A percentile compares a stretch with the other conserved stretches of the same genome.
Evolutionary conservation across 208 protist species (phyloP).

Genomic region (Trypanosoma avium): DNA sequence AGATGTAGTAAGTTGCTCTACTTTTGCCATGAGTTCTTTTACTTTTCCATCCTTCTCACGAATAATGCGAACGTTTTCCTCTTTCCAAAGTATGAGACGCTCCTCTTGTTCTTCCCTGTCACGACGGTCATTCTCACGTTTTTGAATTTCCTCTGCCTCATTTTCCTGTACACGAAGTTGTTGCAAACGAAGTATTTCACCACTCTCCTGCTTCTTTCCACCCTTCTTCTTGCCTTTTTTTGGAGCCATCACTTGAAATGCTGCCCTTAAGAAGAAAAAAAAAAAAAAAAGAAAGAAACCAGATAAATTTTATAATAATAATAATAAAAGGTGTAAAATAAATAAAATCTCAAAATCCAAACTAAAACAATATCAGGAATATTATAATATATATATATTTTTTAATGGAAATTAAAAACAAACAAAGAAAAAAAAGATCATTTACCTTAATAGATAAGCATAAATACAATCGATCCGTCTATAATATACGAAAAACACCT

Average conservation of each 20-base stretch:
- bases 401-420: no score
- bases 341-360: no score
- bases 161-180: conserved; percentile 57
- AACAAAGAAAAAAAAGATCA: no score
- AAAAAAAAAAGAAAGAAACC: background rate
- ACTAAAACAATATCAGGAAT: no score
- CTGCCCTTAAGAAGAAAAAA: background rate
- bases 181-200: conserved; percentile 51
- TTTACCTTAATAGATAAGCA: no score
- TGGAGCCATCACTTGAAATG: conserved; percentile 23
- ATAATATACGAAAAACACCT: no score
- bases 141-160: conserved; percentile 69
- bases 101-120: conserved; percentile 76
- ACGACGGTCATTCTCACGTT: conserved; percentile 66
- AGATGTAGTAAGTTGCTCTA: conserved; percentile 38
- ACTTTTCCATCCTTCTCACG: conserved; percentile 67
- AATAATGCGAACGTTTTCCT: conserved; percentile 55
- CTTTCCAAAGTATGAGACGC: conserved; percentile 56
- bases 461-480: no score
- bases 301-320: conserved; percentile 2
- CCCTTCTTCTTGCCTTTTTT: conserved; percentile 53
- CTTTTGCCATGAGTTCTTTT: conserved; percentile 46
- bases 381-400: no score
- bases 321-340: conserved; percentile 4
- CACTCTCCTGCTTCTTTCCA: conserved; percentile 29